Evolutionary conservation across 345 rosid species (phyloP), one percentile per base, ranked within the genome.

Genomic region (Arabidopsis suecica): DNA sequence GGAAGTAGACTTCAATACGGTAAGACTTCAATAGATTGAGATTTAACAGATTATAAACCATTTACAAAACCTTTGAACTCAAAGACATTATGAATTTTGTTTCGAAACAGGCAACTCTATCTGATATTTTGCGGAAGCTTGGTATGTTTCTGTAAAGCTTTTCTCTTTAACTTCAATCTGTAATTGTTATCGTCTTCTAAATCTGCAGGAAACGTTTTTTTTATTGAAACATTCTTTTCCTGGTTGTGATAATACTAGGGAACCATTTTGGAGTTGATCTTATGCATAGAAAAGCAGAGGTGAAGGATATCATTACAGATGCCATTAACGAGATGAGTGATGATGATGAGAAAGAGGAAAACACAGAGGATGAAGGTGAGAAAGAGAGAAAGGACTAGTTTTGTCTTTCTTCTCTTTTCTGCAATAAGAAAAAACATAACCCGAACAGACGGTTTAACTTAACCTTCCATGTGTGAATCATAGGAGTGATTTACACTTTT

Each of bases 1-100:
- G 81, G 85, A 92, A 87, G 99, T 92, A 65, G 99, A 95, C 83
- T 95, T 95, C 83, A 87, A 92, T 83, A 92, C 97, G 65, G 99
- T 95, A 70, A 80, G 94, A 30, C 55, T 53, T 44, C 38, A 16
- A 20, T 13, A 48, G 28, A 70, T 37, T 74, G 60, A 47, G 23
- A 55, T 34, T 51, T 55, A 47, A 69, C 44, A 55, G 18, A 44
- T 44, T 44, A 32, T 25, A 23, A 41, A 36, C 20, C 8, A 22
- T 63, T 18, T 70, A 34, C 62, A 48, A 71, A 37, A 70, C 12
- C 16, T 33, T 54, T 56, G 28, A 48, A 48, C 61, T 32, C 5
- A 50, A 50, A 51, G 28, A 18, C 13, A 13, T 5, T 63, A 9
- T 64, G 32, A 20, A 42, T 57, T 47, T 78, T 62, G 68, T 68